These are phyloP conservation scores for Ascochyta viciae-villosae DNA, from an alignment of 2,329 filamentous ascomycete genomes.

Conservation along the genomic window DNA sequence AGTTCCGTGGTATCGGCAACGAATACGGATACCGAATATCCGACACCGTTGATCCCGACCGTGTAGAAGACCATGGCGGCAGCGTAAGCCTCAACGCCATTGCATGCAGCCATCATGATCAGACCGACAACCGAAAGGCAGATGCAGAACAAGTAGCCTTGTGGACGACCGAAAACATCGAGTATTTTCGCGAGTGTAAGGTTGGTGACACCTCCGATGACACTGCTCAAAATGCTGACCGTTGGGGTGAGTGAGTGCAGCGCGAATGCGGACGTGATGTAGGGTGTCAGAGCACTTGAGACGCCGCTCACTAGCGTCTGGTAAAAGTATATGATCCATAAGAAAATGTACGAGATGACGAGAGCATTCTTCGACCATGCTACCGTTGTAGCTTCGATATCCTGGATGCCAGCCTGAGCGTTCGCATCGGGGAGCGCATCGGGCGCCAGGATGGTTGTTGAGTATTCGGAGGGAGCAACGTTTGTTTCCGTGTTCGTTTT, in stretches of 20 bases:
- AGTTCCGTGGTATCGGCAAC: conserved; percentile 72
- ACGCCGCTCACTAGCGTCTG: conserved; percentile 53
- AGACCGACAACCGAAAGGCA: conserved; percentile 43
- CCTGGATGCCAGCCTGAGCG: conserved; percentile 9
- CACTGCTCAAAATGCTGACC: conserved; percentile 37
- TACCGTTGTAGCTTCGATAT: conserved; percentile 12
- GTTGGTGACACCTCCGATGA: conserved; percentile 46
- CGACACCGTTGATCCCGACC: conserved; percentile 65
- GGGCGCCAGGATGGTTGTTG: not conserved
- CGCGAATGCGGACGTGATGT: conserved; percentile 48
- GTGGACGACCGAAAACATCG: conserved; percentile 49
- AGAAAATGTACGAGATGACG: conserved; percentile 6
- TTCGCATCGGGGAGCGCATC: not conserved
- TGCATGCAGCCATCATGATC: conserved; percentile 71
- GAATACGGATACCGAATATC: conserved; percentile 59
- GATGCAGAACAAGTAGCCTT: conserved; percentile 42
- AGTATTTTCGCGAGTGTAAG: conserved; percentile 49
- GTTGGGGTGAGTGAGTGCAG: conserved; percentile 44
- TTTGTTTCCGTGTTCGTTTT: not conserved
- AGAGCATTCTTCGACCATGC: conserved; percentile 13
- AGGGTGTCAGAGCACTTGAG: conserved; percentile 44
- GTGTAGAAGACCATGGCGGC: conserved; percentile 71
- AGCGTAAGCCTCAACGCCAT: conserved; percentile 63
- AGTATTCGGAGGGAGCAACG: not conserved
- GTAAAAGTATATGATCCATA: conserved; percentile 47